Percentiles rank a stretch among this genome's conserved stretches.
Conservation (phyloP, 805 yeast species). For the Kodamaea kakaduensis region DNA sequence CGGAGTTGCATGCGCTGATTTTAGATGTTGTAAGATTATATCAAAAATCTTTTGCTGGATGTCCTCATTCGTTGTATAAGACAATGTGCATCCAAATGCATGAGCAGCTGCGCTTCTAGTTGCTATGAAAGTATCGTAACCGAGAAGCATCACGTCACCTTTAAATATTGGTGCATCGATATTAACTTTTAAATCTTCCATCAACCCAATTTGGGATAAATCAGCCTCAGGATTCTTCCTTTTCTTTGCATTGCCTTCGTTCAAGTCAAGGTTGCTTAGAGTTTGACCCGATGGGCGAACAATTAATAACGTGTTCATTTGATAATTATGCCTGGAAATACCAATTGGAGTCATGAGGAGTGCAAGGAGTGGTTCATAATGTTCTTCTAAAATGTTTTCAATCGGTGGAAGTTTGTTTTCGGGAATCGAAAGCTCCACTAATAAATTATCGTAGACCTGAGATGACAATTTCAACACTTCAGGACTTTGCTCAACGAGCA, state of each 20-base stretch:
- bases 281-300: slow-evolving; percentile 73
- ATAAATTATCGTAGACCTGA: slow-evolving; percentile 53
- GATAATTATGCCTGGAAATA: slow-evolving; percentile 79
- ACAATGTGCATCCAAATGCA: slow-evolving; percentile 67
- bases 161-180: slow-evolving; percentile 89
- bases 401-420: slow-evolving; percentile 35
- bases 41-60: slow-evolving; percentile 38
- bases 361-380: slow-evolving; percentile 56
- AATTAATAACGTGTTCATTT: slow-evolving; percentile 71
- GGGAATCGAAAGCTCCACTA: slow-evolving; percentile 40
- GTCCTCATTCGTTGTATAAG: slow-evolving; percentile 42
- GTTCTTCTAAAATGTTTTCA: slow-evolving; percentile 52
- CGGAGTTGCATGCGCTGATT: slow-evolving; percentile 75
- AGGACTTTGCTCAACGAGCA: slow-evolving; percentile 82
- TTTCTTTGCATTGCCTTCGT: slow-evolving; percentile 39
- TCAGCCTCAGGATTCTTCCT: slow-evolving; percentile 31
- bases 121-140: slow-evolving; percentile 65
- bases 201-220: slow-evolving; percentile 40
- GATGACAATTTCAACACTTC: slow-evolving; percentile 64
- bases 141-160: slow-evolving; percentile 88
- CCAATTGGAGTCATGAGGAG: slow-evolving; percentile 93
- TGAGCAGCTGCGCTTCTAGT: slow-evolving; percentile 73
- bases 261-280: slow-evolving; percentile 22
- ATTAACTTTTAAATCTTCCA: slow-evolving; percentile 64
- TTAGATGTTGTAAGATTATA: slow-evolving; percentile 39